phyloP scores from a whole-genome alignment of 225 moss, liverwort and hornwort genomes.

The Takakia lepidozioides region DNA sequence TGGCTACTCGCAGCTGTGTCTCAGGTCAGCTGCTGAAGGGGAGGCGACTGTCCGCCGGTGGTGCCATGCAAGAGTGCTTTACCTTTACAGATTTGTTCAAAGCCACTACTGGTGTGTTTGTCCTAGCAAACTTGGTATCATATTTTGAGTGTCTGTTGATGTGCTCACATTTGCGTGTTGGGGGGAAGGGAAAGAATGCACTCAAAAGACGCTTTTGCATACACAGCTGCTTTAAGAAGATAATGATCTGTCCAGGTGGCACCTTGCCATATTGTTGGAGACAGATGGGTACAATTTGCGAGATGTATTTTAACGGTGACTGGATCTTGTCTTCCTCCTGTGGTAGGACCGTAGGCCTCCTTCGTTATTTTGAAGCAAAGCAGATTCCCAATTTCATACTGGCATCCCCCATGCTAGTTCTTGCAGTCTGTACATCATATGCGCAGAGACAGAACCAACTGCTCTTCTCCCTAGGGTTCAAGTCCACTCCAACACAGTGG shows the following conservation, averaged over 20 bases:
- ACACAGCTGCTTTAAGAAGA: neutral
- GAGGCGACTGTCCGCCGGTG: conserved; percentile 49
- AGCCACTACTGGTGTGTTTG: conserved; percentile 66
- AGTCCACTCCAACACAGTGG: conserved; percentile 27
- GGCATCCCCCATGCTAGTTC: conserved; percentile 63
- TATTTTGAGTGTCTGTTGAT: too few species aligned
- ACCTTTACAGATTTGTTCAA: conserved; percentile 89
- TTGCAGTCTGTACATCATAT: conserved; percentile 54
- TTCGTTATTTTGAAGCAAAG: conserved; percentile 73
- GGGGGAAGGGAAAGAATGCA: too few species aligned
- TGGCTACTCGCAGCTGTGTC: conserved; percentile 68
- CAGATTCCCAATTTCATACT: conserved; percentile 89
- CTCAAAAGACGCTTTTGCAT: neutral
- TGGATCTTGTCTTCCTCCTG: neutral
- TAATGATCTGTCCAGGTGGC: too few species aligned
- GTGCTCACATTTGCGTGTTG: neutral
- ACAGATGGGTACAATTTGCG: neutral
- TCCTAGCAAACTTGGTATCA: neutral
- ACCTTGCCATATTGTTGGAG: too few species aligned
- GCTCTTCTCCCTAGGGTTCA: conserved; percentile 63
- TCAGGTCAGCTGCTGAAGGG: conserved; percentile 12
- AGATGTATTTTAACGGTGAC: neutral
- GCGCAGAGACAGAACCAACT: conserved; percentile 53
- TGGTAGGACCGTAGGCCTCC: conserved; percentile 81
- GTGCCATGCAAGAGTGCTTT: conserved; percentile 62